These are phyloP conservation scores for Candida maesae DNA, from an alignment of 805 yeast species.

Conservation along the genomic window DNA sequence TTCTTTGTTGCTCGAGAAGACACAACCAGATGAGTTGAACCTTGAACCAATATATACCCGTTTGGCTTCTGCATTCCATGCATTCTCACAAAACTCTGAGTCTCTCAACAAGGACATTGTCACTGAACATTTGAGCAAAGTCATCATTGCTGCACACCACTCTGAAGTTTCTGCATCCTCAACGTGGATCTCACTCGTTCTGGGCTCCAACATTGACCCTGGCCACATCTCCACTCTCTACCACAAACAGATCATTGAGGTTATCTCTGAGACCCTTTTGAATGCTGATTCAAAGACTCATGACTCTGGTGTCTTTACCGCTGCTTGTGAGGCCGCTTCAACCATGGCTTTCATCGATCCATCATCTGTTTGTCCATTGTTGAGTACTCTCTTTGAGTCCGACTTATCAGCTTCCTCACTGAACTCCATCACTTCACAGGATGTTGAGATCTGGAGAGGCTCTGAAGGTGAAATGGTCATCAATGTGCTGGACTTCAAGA, in stretches of 20 bases:
- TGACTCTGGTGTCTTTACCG: constrained; percentile 41
- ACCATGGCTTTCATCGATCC: constrained; percentile 59
- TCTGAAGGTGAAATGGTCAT: constrained; percentile 66
- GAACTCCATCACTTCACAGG: constrained; percentile 40
- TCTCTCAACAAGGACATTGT: constrained; percentile 21
- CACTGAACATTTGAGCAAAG: constrained; percentile 33
- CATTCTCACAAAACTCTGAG: constrained; percentile 32
- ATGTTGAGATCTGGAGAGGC: constrained; percentile 63
- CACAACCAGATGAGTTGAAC: constrained; percentile 11
- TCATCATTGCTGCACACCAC: constrained; percentile 45
- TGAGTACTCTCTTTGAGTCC: constrained; percentile 39
- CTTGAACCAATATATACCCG: constrained; percentile 27
- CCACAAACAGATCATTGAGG: constrained; percentile 23
- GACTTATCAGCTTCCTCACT: constrained; percentile 34
- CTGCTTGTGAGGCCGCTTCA: constrained; percentile 47
- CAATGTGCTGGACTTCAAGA: constrained; percentile 50
- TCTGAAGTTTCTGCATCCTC: constrained; percentile 34
- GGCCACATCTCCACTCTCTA: constrained; percentile 44
- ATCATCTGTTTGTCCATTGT: constrained; percentile 45
- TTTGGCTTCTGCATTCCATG: constrained; percentile 34
- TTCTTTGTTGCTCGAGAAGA: constrained; percentile 20
- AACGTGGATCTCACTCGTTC: constrained; percentile 78
- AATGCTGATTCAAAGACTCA: constrained; percentile 19
- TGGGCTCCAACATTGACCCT: constrained; percentile 61
- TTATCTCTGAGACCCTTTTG: constrained; percentile 20